A percentile compares a stretch with the other conserved stretches of the same genome.
These are phyloP conservation scores for Hyparrhenia diplandra DNA, from an alignment of 176 grass and related monocot genomes.

Conservation along the genomic window DNA sequence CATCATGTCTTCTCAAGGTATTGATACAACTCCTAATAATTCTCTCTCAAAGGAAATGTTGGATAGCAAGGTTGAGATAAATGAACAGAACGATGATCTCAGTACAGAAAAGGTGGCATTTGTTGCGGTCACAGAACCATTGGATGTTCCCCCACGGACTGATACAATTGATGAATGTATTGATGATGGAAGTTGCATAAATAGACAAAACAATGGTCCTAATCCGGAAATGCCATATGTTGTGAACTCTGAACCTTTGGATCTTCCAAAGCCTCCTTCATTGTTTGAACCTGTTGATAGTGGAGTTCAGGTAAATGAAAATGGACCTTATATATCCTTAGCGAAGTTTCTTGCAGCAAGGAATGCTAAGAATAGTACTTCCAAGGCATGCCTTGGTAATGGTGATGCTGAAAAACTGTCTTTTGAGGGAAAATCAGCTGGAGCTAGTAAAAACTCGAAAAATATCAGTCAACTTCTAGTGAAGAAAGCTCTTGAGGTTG, in stretches of 20 bases:
- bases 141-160: slow-evolving; percentile 18
- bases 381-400: slow-evolving; percentile 9
- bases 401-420: background rate
- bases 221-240: background rate
- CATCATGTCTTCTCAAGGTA: slow-evolving; percentile 22
- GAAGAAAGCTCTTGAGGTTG: slow-evolving; percentile 34
- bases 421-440: slow-evolving; percentile 8
- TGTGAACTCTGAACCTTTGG: slow-evolving; percentile 13
- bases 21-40: slow-evolving; percentile 11
- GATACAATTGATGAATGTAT: slow-evolving; percentile 13
- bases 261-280: slow-evolving; percentile 18
- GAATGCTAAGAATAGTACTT: slow-evolving; percentile 18
- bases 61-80: slow-evolving; percentile 19
- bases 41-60: slow-evolving; percentile 24
- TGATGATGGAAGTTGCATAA: slow-evolving; percentile 1
- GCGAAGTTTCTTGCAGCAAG: slow-evolving; percentile 36
- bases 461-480: slow-evolving; percentile 23
- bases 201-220: background rate
- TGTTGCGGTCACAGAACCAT: slow-evolving; percentile 5
- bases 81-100: slow-evolving; percentile 7
- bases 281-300: slow-evolving; percentile 6
- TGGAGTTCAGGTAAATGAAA: slow-evolving; percentile 20
- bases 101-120: background rate
- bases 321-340: slow-evolving; percentile 19
- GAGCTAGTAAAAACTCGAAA: slow-evolving; percentile 3